These are phyloP conservation scores for Thalassiosira profunda DNA, from an alignment of 108 stramenopile species.

Conservation along the genomic window DNA sequence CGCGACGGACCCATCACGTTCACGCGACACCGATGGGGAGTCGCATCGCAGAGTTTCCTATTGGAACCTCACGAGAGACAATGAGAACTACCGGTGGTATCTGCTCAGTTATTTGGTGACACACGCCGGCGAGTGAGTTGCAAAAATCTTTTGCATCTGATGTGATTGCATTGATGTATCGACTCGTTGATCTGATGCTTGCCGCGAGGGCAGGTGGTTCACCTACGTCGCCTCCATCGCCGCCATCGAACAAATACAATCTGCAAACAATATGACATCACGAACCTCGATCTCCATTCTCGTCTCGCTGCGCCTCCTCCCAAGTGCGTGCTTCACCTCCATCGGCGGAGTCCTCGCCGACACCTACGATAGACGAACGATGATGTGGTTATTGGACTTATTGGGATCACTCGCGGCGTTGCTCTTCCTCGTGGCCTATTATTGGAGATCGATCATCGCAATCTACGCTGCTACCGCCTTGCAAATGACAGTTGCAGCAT, in stretches of 20 bases:
- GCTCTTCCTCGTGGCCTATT: conserved; percentile 57
- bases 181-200: too few species aligned
- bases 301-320: conserved; percentile 62
- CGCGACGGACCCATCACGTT: too few species aligned
- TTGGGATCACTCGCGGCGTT: conserved; percentile 40
- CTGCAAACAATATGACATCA: conserved; percentile 15
- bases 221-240: conserved; percentile 44
- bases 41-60: too few species aligned
- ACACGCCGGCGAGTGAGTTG: conserved; percentile 65
- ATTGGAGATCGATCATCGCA: conserved; percentile 45
- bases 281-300: conserved; percentile 61
- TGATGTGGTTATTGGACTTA: conserved; percentile 65
- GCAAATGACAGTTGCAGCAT: conserved; percentile 56
- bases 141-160: too few species aligned
- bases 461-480: conserved; percentile 58
- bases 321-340: conserved; percentile 61
- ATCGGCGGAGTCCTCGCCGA: conserved; percentile 77
- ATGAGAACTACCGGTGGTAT: conserved; percentile 56
- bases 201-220: too few species aligned
- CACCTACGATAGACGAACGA: conserved; percentile 59
- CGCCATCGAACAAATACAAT: conserved; percentile 36
- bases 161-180: too few species aligned
- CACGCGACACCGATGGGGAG: too few species aligned
- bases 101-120: conserved; percentile 61
- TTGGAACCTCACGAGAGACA: conserved; percentile 34